A percentile compares a stretch with the other conserved stretches of the same genome.
These are phyloP conservation scores for Fallopia convolvulus DNA, from an alignment of 148 eudicot genomes.

Conservation along the genomic window DNA sequence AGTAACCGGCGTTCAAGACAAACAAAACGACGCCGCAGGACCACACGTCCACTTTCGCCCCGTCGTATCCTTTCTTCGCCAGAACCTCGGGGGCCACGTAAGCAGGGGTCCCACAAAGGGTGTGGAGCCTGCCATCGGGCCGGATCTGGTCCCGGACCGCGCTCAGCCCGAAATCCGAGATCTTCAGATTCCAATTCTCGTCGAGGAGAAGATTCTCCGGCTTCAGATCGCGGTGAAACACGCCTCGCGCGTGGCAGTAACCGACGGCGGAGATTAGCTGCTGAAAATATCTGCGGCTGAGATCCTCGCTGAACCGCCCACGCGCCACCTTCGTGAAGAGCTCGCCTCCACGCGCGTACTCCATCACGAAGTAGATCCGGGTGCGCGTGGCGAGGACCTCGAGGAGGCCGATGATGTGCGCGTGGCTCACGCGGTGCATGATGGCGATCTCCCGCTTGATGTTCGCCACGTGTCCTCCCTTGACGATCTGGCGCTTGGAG, in stretches of 20 bases:
- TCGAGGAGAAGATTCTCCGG: slow-evolving; percentile 63
- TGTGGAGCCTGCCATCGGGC: slow-evolving; percentile 44
- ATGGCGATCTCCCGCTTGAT: slow-evolving; percentile 52
- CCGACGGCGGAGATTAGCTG: slow-evolving; percentile 62
- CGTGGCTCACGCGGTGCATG: slow-evolving; percentile 58
- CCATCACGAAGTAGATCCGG: slow-evolving; percentile 58
- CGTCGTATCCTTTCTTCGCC: slow-evolving; percentile 65
- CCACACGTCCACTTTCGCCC: slow-evolving; percentile 66
- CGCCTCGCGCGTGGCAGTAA: slow-evolving; percentile 58
- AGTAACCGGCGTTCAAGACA: slow-evolving; percentile 56
- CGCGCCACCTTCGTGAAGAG: slow-evolving; percentile 49
- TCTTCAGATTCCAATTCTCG: slow-evolving; percentile 50
- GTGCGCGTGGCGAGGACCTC: slow-evolving; percentile 63
- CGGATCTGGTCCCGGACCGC: slow-evolving; percentile 38
- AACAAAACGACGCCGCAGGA: slow-evolving; percentile 59
- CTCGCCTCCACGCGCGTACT: slow-evolving; percentile 74
- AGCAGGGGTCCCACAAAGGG: slow-evolving; percentile 81
- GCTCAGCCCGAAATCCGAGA: slow-evolving; percentile 49
- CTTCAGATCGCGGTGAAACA: slow-evolving; percentile 66
- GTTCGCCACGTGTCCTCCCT: slow-evolving; percentile 26
- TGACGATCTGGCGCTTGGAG: slow-evolving; percentile 30
- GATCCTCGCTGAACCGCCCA: slow-evolving; percentile 55
- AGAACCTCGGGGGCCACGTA: slow-evolving; percentile 82
- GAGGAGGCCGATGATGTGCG: slow-evolving; percentile 38
- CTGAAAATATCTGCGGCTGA: slow-evolving; percentile 61